Conservation (phyloP, 331 rosid genomes). For the Rosa hybrid region DNA sequence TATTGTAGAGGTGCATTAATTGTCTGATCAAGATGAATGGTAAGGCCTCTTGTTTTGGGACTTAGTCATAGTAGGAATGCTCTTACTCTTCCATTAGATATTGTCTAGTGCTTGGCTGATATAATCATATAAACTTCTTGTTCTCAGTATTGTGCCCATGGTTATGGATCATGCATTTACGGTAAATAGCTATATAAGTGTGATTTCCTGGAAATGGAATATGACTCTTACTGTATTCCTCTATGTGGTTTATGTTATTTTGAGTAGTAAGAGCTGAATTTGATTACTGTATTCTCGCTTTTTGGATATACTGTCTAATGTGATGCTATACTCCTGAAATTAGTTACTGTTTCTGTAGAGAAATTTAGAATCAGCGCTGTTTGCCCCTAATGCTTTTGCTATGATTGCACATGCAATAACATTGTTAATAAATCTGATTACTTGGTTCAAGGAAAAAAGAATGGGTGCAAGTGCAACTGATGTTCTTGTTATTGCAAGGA, state of each 20-base stretch:
- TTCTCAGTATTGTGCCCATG: neutral
- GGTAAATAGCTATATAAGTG: neutral
- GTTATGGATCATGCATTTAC: constrained; percentile 1
- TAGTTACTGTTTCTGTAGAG: neutral
- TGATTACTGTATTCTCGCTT: neutral
- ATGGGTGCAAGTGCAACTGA: neutral
- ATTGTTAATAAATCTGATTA: neutral
- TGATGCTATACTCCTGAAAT: neutral
- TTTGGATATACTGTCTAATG: neutral
- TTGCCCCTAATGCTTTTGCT: neutral
- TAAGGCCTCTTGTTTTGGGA: neutral
- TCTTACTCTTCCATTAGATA: neutral
- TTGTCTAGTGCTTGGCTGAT: neutral
- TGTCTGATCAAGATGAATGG: constrained; percentile 2
- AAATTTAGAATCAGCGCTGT: neutral
- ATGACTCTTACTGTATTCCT: neutral
- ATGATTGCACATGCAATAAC: neutral
- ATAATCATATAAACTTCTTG: neutral
- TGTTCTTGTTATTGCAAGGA: neutral
- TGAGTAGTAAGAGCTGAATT: neutral
- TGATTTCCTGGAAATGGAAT: neutral
- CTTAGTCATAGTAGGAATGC: neutral
- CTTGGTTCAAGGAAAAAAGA: neutral
- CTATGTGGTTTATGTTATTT: neutral
- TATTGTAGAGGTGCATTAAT: neutral